Conservation (phyloP, 441 rosid species). For the Macaranga tanarius region DNA sequence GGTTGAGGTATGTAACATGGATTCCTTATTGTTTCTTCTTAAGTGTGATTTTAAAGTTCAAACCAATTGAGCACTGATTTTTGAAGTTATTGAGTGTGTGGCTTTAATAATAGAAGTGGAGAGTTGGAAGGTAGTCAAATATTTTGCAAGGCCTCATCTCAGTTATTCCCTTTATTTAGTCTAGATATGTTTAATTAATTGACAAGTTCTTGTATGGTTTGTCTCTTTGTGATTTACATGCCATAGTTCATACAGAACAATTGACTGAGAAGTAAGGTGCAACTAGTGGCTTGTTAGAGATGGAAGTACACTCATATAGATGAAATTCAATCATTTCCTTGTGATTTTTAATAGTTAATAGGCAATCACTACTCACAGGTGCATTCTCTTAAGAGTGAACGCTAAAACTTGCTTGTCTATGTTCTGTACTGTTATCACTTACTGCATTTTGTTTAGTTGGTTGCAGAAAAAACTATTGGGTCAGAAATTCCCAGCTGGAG, state of each 20-base stretch:
- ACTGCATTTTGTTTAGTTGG: slow-evolving; percentile 48
- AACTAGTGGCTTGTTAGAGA: neutral
- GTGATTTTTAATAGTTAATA: neutral
- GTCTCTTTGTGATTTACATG: neutral
- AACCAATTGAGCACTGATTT: neutral
- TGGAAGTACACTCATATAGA: neutral
- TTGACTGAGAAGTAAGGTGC: neutral
- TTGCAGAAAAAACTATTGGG: slow-evolving; percentile 64
- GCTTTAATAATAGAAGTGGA: neutral
- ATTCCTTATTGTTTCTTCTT: slow-evolving; percentile 10
- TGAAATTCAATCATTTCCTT: neutral
- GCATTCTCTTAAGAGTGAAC: neutral
- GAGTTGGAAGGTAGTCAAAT: neutral
- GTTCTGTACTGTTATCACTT: slow-evolving; percentile 24
- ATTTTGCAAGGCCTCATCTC: neutral
- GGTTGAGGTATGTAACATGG: slow-evolving; percentile 55
- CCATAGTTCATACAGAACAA: neutral
- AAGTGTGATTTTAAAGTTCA: slow-evolving; percentile 1
- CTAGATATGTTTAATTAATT: neutral
- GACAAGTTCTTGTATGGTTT: neutral
- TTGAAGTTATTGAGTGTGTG: neutral
- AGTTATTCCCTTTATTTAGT: slow-evolving; percentile 1
- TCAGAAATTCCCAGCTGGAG: slow-evolving; percentile 68
- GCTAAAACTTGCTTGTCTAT: neutral
- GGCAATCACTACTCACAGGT: neutral